These are phyloP conservation scores for Forsythia viridissima DNA, from an alignment of 257 asterid species.

Conservation along the genomic window DNA sequence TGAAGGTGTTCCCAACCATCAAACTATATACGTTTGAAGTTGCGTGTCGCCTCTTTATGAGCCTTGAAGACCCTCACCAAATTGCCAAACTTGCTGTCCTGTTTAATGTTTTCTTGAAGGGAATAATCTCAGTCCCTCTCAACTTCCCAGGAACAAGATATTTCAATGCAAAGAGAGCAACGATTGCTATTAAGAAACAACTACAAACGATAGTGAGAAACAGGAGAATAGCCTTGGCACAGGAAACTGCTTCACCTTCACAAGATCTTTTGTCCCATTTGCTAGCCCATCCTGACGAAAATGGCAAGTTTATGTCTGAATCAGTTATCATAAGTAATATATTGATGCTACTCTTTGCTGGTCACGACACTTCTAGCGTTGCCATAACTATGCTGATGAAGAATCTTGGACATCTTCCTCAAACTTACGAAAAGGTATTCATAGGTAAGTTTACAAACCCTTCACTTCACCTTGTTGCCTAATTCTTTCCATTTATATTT, in stretches of 20 bases:
- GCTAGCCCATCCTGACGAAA: constrained; percentile 54
- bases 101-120: constrained; percentile 62
- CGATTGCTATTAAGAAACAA: constrained; percentile 43
- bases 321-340: constrained; percentile 60
- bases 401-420: constrained; percentile 60
- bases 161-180: constrained; percentile 52
- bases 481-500: neutral
- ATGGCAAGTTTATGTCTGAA: constrained; percentile 66
- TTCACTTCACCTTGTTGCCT: neutral
- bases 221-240: constrained; percentile 52
- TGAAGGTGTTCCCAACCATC: constrained; percentile 55
- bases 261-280: constrained; percentile 81
- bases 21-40: constrained; percentile 65
- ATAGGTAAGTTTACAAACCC: constrained; percentile 37
- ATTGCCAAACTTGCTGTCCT: constrained; percentile 50
- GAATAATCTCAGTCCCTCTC: constrained; percentile 58
- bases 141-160: constrained; percentile 71
- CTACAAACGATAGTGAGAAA: constrained; percentile 47
- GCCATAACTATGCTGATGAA: constrained; percentile 60
- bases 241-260: constrained; percentile 38
- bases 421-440: constrained; percentile 57
- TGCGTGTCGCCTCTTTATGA: constrained; percentile 74
- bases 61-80: constrained; percentile 62
- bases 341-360: constrained; percentile 71
- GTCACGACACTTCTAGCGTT: constrained; percentile 76